Percentiles rank a stretch among this genome's conserved stretches.
phyloP scores from a whole-genome alignment of 2,329 filamentous ascomycete genomes.

The Neonectria coccinea region DNA sequence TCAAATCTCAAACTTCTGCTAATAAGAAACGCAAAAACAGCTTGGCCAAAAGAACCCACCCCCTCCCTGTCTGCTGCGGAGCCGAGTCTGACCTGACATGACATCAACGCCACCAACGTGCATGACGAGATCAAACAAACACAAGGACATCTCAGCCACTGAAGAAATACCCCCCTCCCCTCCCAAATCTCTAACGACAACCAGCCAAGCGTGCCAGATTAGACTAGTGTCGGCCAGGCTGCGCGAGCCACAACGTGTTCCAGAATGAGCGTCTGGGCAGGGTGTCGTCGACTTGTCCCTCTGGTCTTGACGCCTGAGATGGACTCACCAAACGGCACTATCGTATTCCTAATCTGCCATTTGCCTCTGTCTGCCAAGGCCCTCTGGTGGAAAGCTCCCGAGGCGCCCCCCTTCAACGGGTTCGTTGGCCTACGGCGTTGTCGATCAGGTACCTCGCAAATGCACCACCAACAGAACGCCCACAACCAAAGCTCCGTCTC shows the following conservation, averaged over 20 bases:
- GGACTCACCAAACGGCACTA: background rate
- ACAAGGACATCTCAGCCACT: conserved; percentile 12
- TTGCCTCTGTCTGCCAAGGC: too few species aligned
- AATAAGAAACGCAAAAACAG: background rate
- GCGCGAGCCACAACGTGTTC: conserved; percentile 1
- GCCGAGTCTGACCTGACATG: conserved; percentile 15
- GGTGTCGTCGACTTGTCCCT: background rate
- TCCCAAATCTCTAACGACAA: conserved; percentile 11
- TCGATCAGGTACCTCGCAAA: background rate
- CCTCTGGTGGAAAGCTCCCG: too few species aligned
- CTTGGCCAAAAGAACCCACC: background rate
- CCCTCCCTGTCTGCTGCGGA: conserved; percentile 12
- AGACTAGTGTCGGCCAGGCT: background rate
- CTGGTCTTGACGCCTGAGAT: background rate
- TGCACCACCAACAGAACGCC: background rate
- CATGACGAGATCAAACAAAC: conserved; percentile 11
- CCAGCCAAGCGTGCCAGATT: conserved; percentile 10
- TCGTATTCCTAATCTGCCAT: background rate
- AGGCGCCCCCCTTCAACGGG: background rate
- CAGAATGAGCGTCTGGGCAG: background rate
- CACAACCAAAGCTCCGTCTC: background rate
- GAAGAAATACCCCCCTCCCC: background rate
- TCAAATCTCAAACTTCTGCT: background rate
- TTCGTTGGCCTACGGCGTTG: background rate
- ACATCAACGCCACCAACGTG: conserved; percentile 16